Evolutionary conservation across 305 asterid genomes (phyloP).

Genomic region (Withania somnifera): DNA sequence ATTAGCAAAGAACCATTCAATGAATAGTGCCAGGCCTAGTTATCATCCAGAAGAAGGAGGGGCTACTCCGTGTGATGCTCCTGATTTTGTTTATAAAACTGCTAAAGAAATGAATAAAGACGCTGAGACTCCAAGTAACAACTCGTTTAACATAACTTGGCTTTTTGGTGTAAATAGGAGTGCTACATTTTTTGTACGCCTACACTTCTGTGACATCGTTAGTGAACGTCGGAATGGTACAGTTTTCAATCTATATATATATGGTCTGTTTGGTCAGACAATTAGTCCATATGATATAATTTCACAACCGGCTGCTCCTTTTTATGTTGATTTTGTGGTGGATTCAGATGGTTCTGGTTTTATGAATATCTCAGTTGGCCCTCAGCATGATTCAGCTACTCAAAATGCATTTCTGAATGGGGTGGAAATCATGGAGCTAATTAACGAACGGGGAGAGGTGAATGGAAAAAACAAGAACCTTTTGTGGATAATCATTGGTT

Average conservation of each 20-base stretch:
- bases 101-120: conserved; percentile 22
- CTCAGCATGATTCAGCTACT: neutral
- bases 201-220: conserved; percentile 45
- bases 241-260: conserved; percentile 20
- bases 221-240: neutral
- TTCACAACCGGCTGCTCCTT: conserved; percentile 9
- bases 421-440: conserved; percentile 50
- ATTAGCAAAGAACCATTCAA: neutral
- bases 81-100: conserved; percentile 29
- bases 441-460: neutral
- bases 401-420: conserved; percentile 38
- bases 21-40: neutral
- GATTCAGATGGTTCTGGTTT: conserved; percentile 40
- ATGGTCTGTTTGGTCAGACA: neutral
- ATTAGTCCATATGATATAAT: neutral
- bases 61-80: conserved; percentile 28
- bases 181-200: conserved; percentile 20
- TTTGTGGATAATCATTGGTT: conserved; percentile 16
- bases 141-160: conserved; percentile 27
- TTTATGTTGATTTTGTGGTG: conserved; percentile 25
- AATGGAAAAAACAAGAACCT: neutral
- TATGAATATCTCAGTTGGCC: conserved; percentile 28
- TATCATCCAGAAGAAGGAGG: neutral
- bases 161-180: conserved; percentile 18
- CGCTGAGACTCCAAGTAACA: no score